phyloP scores from a whole-genome alignment of 257 asterid species.

The Solanum sitiens region DNA sequence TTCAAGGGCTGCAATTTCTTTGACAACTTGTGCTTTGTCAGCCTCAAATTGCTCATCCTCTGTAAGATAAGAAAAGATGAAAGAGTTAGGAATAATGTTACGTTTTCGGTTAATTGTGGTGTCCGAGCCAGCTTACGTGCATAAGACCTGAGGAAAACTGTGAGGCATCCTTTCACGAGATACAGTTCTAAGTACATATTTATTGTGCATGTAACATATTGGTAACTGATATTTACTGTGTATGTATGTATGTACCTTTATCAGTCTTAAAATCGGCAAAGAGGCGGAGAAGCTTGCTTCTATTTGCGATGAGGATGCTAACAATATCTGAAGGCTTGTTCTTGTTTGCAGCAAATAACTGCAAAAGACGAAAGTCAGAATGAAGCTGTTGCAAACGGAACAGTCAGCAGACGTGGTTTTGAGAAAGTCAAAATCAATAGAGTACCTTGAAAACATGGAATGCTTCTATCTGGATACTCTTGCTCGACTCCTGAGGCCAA shows the following conservation, averaged over 20 bases:
- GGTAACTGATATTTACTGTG: background rate
- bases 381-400: background rate
- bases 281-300: constrained; percentile 84
- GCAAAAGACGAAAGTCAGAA: constrained; percentile 10
- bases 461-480: constrained; percentile 87
- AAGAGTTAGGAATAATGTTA: background rate
- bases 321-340: constrained; percentile 80
- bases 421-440: background rate
- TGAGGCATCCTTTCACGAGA: background rate
- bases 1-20: constrained; percentile 77
- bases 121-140: background rate
- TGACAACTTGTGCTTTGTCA: constrained; percentile 81
- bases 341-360: constrained; percentile 87
- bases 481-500: constrained; percentile 83
- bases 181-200: background rate
- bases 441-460: constrained; percentile 89
- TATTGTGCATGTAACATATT: background rate
- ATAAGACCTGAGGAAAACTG: background rate
- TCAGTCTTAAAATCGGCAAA: constrained; percentile 76
- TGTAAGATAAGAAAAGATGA: constrained; percentile 10
- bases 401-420: background rate
- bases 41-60: constrained; percentile 93
- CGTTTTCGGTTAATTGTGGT: background rate
- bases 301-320: constrained; percentile 55
- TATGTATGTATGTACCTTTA: constrained; percentile 32